Base-by-base conservation (phyloP, 768 basidiomycete genomes). In the Ramaria sp. region DNA sequence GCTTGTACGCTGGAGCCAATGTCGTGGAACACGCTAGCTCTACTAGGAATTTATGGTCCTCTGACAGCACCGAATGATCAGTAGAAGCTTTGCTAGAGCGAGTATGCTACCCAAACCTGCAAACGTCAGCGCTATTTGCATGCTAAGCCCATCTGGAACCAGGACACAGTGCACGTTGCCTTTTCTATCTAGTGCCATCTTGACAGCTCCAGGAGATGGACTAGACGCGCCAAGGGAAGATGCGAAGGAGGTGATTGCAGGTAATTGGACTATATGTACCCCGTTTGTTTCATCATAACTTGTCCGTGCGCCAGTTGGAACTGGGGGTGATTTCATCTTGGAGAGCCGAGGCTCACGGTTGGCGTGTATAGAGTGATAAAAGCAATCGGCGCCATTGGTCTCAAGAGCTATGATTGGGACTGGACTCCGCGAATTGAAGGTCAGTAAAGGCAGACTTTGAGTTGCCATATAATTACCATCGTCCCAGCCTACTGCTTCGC, bases 1-100 rank as follows among this genome's bases (percentile, higher is more conserved):
- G 73, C 33, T 76, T 76, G 64, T 88, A 90, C 1, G 80, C 86
- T 1, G 85, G 78, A 1, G 78, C 74, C 7, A 91, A 72, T 3
- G 87, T 81, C 7, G 84, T 81, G 5, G 86, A 75, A 60, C 87
- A 88, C 1, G 88, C 83, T 22, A 90, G 72, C 62, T 91, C 87
- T 10, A 86, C 79, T 24, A 89, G 71, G 56, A 82, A 71, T 67
- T 86, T 87, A 64, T 90, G 87, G 59, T 88, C 85, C 60, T 86
- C 88, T 86, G 61, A 41, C 48, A 55, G 27, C 34, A 10, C 22
- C 38, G 20, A 13, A 43, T 22, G 34, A 4, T 19, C 37, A 49
- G 54, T 12, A 20, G n/a, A 20, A 57, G 27, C 42, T 31, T 31
- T 9, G n/a, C 24, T 24, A n/a, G 33, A 20, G 9, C 17, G n/a